Evolutionary conservation across 1,284 basidiomycete genomes (phyloP), one percentile per base, ranked within the genome.

Genomic region (Fomitiporia mediterranea): DNA sequence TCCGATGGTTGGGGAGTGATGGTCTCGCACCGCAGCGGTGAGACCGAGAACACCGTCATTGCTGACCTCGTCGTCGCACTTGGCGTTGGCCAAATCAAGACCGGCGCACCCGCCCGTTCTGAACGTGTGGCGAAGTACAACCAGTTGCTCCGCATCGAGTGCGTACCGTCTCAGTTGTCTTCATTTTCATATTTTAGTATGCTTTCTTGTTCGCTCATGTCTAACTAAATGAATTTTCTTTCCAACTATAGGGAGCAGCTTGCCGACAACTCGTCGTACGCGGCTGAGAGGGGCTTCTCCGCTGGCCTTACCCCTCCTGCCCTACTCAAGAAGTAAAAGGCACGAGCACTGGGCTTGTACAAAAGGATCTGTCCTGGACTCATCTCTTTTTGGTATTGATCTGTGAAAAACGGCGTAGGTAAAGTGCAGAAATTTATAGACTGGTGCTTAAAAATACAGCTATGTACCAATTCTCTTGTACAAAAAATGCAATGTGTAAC

Each of bases 1-100:
- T 94, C 91, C 40, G 93, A 94, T 70, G 91, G 91, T 63, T 99
- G 96, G 96, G 94, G 92, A 72, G 92, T 98, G 76, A 99, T 99
- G 96, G 91, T 97, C 72, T 98, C 95, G 62, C 97, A 99, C 84
- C 94, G 97, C 67, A 94, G 89, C 62, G 96, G 96, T 71, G 95
- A 98, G 80, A 93, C 92, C 40, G 91, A 93, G 76, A 94, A 94
- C 77, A 96, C 93, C 59, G 84, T 96, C 74, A 99, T 99, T 68
- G 93, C 97, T 64, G 96, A 99, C 77, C 87, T 99, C 63, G 86
- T 88, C 61, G 94, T 99, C 65, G 97, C 89, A 58, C 92, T 98
- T 65, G 91, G 91, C 64, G 82, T 81, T 57, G 95, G 95, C 65
- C 91, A 97, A 77, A 98, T 98, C 84, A 98, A 99, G 88, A 96